These are phyloP conservation scores for Fusarium goolgardi DNA, from an alignment of 2,329 filamentous ascomycete species.

Conservation along the genomic window DNA sequence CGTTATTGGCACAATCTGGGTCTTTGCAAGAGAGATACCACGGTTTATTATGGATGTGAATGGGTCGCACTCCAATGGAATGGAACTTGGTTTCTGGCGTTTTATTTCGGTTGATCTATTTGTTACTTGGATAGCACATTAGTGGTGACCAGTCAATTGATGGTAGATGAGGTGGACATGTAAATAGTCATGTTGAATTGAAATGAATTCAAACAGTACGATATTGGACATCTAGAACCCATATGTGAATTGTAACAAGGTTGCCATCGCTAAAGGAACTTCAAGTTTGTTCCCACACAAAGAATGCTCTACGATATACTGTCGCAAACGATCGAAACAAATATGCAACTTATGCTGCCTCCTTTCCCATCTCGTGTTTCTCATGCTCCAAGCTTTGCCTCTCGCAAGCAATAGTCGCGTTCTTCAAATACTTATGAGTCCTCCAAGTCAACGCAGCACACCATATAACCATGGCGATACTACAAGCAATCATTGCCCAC, in stretches of 20 bases:
- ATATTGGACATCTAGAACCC: neutral
- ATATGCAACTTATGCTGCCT: neutral
- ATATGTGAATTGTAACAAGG: neutral
- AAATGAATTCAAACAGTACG: neutral
- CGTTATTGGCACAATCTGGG: constrained; percentile 35
- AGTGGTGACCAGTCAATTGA: neutral
- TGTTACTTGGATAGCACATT: constrained; percentile 5
- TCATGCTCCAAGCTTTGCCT: constrained; percentile 21
- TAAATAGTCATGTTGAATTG: constrained; percentile 19
- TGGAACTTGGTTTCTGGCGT: constrained; percentile 14
- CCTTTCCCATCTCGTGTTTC: constrained; percentile 9
- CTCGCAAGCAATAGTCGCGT: constrained; percentile 5
- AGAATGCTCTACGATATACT: no score
- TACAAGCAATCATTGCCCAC: constrained; percentile 77
- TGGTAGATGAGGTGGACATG: neutral
- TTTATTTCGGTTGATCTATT: constrained; percentile 18
- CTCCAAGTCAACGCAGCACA: constrained; percentile 62
- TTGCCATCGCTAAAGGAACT: neutral
- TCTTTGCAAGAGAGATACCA: constrained; percentile 40
- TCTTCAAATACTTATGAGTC: constrained; percentile 18
- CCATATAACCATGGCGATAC: constrained; percentile 70
- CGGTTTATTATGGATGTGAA: constrained; percentile 24
- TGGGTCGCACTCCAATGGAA: constrained; percentile 21
- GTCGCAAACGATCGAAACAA: neutral
- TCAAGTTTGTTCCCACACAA: neutral